Evolutionary conservation across 768 basidiomycete genomes (phyloP), one percentile per base, ranked within the genome.

Genomic region (Naganishia kalamii): DNA sequence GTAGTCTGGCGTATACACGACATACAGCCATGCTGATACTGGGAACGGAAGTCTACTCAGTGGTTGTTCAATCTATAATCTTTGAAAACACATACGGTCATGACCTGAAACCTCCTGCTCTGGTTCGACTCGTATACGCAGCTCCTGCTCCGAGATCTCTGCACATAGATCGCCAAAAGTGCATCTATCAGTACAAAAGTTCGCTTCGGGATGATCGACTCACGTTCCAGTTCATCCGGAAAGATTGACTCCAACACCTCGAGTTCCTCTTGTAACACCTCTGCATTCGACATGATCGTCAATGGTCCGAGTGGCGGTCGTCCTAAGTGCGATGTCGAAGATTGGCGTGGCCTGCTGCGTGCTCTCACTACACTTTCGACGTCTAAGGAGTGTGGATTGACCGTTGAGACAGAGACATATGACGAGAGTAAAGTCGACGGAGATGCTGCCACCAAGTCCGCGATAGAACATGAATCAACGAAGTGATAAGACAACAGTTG

Each of bases 181-280:
- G 7, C 2, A 32, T 21, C 48, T 10, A 23, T 44, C 51, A 46
- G 10, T 15, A 30, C 44, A 15, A 23, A 46, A 41, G 47, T 29
- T 54, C 17, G 30, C 25, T 32, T 30, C 23, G 49, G 41, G 21
- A 74, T 6, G 30, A 72, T 69, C n/a, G n/a, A 88, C 92, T 75
- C 81, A 96, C 93, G 88, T 73, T 87, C 84, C 65, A 96, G 81
- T 78, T 98, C 94, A 69, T 90, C 87, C 4, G 94, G 91, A 78
- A 94, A 98, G 77, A 98, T 98, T 2, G 91, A 87, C 80, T 94
- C 92, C 70, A 97, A 84, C 72, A 93, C 92, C 86, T 97, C 92
- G 68, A 92, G 86, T 79, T 97, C 92, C 80, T 97, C 92, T 62
- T 85, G 81, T 61, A 96, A 81, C 40, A 77, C 75, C 30, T 76